Percentiles rank a stretch among this genome's conserved stretches.
phyloP scores from a whole-genome alignment of 169 alveolate species.

The Theileria orientalis region DNA sequence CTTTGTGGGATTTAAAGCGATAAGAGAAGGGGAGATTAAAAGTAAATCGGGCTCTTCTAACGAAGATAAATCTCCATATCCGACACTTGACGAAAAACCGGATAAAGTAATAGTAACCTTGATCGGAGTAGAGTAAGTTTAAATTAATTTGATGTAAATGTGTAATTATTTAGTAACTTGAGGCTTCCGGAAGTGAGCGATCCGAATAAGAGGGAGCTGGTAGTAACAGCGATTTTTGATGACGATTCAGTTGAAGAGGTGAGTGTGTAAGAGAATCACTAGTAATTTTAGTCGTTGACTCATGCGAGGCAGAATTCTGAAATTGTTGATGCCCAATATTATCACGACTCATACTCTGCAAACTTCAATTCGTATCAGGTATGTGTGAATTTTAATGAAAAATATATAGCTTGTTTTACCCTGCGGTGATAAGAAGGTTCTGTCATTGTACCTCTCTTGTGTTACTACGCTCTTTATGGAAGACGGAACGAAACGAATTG shows the following conservation, averaged over 20 bases:
- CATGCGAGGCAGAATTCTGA: conserved; percentile 39
- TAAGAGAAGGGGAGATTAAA: conserved; percentile 16
- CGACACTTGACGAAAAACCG: conserved; percentile 18
- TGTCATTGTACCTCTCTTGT: conserved; percentile 37
- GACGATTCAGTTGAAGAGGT: conserved; percentile 56
- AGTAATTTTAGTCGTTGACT: not conserved
- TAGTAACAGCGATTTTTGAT: conserved; percentile 56
- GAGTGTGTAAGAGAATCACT: not conserved
- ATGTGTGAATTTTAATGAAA: not conserved
- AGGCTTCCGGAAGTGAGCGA: conserved; percentile 34
- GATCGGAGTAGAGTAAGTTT: conserved; percentile 35
- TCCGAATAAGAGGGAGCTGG: conserved; percentile 29
- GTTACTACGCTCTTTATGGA: conserved; percentile 7
- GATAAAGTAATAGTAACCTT: conserved; percentile 32
- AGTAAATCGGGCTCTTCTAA: not conserved
- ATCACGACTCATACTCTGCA: conserved; percentile 40
- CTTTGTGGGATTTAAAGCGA: conserved; percentile 60
- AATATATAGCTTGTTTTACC: conserved; percentile 44
- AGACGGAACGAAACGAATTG: conserved; percentile 23
- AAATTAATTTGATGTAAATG: not conserved
- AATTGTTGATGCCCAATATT: conserved; percentile 23
- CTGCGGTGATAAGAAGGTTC: conserved; percentile 35
- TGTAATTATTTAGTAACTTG: conserved; percentile 15
- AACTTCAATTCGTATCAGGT: conserved; percentile 35
- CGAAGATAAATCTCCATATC: not conserved